phyloP scores from a whole-genome alignment of 2,329 filamentous ascomycete species.

The Penicillium occitanis region DNA sequence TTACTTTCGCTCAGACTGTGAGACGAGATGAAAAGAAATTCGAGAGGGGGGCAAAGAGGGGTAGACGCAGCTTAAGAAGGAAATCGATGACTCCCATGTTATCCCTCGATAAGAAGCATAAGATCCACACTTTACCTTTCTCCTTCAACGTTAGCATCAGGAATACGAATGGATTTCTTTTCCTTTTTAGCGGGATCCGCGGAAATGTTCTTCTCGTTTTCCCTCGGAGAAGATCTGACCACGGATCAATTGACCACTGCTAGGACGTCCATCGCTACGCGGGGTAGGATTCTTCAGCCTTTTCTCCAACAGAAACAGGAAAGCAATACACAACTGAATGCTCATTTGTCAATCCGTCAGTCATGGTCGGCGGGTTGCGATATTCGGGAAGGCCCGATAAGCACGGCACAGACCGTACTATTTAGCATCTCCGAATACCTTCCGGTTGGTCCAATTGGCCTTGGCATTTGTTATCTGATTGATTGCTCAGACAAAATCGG shows the following conservation, averaged over 20 bases:
- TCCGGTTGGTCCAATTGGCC: background rate
- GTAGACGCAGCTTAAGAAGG: conserved; percentile 3
- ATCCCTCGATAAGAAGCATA: background rate
- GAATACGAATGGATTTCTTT: background rate
- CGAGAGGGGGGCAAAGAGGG: background rate
- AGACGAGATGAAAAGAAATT: background rate
- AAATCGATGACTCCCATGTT: background rate
- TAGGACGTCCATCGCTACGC: background rate
- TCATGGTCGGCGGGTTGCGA: background rate
- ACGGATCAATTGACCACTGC: background rate
- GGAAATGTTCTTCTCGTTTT: background rate
- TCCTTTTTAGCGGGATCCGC: background rate
- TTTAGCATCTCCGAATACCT: background rate
- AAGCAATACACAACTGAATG: background rate
- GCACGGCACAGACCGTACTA: background rate
- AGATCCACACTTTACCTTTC: background rate
- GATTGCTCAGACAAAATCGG: background rate
- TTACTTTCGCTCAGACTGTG: background rate
- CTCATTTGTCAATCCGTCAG: background rate
- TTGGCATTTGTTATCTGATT: background rate
- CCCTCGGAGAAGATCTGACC: conserved; percentile 2
- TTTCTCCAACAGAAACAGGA: background rate
- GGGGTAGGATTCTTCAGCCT: background rate
- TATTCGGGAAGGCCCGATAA: background rate
- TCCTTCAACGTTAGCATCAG: background rate